Conservation (phyloP, 2,329 filamentous ascomycete species). For the Septoria linicola region DNA sequence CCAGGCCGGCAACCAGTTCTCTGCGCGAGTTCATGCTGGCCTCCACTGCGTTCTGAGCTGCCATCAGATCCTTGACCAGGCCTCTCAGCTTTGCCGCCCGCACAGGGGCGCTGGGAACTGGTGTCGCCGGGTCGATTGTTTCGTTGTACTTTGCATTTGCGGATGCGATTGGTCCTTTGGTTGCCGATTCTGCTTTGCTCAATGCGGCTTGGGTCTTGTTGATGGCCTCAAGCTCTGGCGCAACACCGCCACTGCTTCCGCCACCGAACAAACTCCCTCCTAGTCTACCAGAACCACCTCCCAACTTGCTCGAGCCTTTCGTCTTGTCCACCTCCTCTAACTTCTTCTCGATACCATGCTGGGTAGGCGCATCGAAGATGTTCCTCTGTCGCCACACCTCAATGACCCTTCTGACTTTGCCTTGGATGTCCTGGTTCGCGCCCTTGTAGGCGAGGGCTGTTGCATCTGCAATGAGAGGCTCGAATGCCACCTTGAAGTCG, state of each 20-base stretch:
- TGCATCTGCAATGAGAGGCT: slow-evolving; percentile 90
- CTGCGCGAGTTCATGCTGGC: slow-evolving; percentile 85
- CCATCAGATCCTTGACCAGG: slow-evolving; percentile 83
- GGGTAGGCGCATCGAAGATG: slow-evolving; percentile 80
- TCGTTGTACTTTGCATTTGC: slow-evolving; percentile 84
- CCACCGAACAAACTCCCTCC: slow-evolving; percentile 71
- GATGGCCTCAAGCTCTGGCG: slow-evolving; percentile 74
- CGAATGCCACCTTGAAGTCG: slow-evolving; percentile 89
- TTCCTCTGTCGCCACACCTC: slow-evolving; percentile 88
- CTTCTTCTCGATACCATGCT: slow-evolving; percentile 75
- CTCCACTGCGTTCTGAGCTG: slow-evolving; percentile 82
- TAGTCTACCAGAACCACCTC: slow-evolving; percentile 39
- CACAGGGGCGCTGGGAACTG: slow-evolving; percentile 78
- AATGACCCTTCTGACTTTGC: slow-evolving; percentile 81
- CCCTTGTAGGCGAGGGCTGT: slow-evolving; percentile 87
- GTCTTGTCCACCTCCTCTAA: slow-evolving; percentile 65
- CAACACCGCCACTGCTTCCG: slow-evolving; percentile 56
- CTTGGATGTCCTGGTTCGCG: slow-evolving; percentile 78
- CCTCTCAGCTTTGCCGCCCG: slow-evolving; percentile 86
- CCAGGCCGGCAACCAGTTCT: slow-evolving; percentile 73
- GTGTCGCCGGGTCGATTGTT: slow-evolving; percentile 67
- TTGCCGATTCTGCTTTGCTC: slow-evolving; percentile 67
- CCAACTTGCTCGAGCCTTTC: slow-evolving; percentile 26
- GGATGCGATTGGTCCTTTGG: slow-evolving; percentile 64
- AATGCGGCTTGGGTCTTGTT: slow-evolving; percentile 71